Evolutionary conservation across 2,329 filamentous ascomycete species (phyloP), one percentile per base, ranked within the genome.

Genomic region (Dactylellina drechsleri): DNA sequence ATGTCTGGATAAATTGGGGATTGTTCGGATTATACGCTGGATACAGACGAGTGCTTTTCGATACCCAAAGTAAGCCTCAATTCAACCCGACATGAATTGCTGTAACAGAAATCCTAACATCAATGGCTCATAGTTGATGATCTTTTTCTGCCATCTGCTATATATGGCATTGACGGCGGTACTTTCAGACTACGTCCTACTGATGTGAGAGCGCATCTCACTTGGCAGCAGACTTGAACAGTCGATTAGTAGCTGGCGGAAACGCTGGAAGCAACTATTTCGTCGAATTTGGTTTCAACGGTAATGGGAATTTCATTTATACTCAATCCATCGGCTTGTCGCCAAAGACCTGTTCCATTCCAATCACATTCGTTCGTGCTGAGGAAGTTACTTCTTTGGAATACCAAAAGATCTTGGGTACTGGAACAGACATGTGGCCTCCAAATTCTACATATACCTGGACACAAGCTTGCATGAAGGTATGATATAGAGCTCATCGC

Each of bases 251-350:
- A 40, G 26, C 47, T 3, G 41, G 6, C 31, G 66, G 66, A 13
- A 70, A 70, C 31, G 31, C 83, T 4, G 86, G 86, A 4, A 87
- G 85, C 68, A 79, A 80, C 52, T 87, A 85, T 79, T 84, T 84
- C 36, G 82, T 86, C 15, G 86, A 88, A 78, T 80, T 87, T 50
- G 86, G 84, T 6, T 85, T 87, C 81, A 88, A 88, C 67, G 85
- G 85, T n/a, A 86, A 86, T 64, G 85, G 85, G 18, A 85, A 85
- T 76, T 84, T 86, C 59, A 83, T 84, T 7, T 70, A 70, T n/a
- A 28, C 57, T 40, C 57, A 70, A 43, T 54, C 53, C 77, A 80
- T 20, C 77, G 81, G 20, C 78, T 79, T 5, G 76, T 79, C 36
- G 45, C 40, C 40, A 12, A 53, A 76, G 76, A 8, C 66, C 77